Conservation (phyloP, 352 stramenopile genomes). For the Phytophthora europaea region DNA sequence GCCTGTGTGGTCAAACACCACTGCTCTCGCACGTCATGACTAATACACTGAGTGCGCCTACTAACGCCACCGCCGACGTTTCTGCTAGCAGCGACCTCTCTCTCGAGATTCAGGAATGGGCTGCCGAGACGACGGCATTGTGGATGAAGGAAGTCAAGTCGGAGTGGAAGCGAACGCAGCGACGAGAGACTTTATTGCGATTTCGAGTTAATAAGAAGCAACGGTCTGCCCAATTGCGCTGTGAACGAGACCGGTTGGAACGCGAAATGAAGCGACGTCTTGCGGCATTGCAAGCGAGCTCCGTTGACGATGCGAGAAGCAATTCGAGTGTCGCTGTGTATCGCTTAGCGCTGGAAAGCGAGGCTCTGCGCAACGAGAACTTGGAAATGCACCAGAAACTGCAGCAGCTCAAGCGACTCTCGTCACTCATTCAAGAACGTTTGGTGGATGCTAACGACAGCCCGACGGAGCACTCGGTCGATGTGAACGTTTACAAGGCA, state of each 20-base stretch:
- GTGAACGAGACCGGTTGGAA: constrained; percentile 1
- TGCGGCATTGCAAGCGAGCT: not conserved
- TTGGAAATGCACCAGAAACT: constrained; percentile 4
- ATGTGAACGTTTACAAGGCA: not conserved
- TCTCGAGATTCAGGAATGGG: not conserved
- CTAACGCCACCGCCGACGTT: not conserved
- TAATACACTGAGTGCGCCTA: no score
- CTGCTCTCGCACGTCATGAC: no score
- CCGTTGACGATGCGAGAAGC: not conserved
- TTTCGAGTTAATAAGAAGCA: constrained; percentile 6
- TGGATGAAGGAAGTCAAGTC: constrained; percentile 6
- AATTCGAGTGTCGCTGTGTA: not conserved
- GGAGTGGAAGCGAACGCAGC: constrained; percentile 5
- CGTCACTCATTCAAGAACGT: not conserved
- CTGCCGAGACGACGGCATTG: not conserved
- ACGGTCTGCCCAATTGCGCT: not conserved
- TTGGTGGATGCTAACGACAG: not conserved
- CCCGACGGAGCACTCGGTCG: not conserved
- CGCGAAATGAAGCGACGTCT: not conserved
- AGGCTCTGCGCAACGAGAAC: constrained; percentile 7
- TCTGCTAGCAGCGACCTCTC: not conserved
- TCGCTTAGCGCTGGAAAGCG: constrained; percentile 6
- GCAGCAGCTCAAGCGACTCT: not conserved
- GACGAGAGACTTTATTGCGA: constrained; percentile 1
- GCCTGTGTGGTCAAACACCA: no score